Conservation (phyloP, 768 basidiomycete species). For the Rhizopogon roseolus region DNA sequence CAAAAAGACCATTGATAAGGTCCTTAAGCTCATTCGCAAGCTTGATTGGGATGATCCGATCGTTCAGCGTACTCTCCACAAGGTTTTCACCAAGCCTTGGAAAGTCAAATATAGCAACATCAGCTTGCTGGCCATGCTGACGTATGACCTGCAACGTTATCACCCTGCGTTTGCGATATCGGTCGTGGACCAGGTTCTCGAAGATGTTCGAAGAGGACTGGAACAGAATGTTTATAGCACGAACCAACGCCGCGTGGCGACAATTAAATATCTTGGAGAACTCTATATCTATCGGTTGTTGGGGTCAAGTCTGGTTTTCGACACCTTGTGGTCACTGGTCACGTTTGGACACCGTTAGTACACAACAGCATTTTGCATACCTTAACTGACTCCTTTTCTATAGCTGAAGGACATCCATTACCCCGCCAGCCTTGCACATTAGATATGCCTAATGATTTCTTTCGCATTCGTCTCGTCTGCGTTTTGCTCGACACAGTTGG, state of each 20-base stretch:
- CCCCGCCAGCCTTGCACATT: slow-evolving; percentile 70
- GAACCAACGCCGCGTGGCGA: slow-evolving; percentile 89
- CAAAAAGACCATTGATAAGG: slow-evolving; percentile 94
- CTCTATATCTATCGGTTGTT: slow-evolving; percentile 94
- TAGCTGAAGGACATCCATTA: slow-evolving; percentile 86
- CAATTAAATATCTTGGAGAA: slow-evolving; percentile 94
- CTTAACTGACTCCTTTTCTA: slow-evolving; percentile 10
- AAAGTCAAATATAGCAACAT: slow-evolving; percentile 93
- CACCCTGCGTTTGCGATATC: slow-evolving; percentile 84
- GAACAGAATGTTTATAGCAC: slow-evolving; percentile 94
- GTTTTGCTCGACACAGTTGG: slow-evolving; percentile 93
- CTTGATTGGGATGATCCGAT: slow-evolving; percentile 87
- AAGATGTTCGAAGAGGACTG: slow-evolving; percentile 85
- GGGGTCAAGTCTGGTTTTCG: slow-evolving; percentile 86
- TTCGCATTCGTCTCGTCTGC: slow-evolving; percentile 88
- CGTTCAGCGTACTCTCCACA: slow-evolving; percentile 63
- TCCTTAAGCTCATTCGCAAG: slow-evolving; percentile 87
- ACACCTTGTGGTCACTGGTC: slow-evolving; percentile 89
- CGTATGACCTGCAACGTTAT: slow-evolving; percentile 92
- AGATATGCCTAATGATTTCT: slow-evolving; percentile 95
- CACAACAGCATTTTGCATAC: neutral
- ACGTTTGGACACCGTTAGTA: slow-evolving; percentile 94
- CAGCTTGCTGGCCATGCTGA: slow-evolving; percentile 85
- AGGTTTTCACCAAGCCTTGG: slow-evolving; percentile 97
- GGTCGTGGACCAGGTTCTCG: slow-evolving; percentile 91